Evolutionary conservation across 257 asterid species (phyloP).

Genomic region (Gardenia jasminoides): DNA sequence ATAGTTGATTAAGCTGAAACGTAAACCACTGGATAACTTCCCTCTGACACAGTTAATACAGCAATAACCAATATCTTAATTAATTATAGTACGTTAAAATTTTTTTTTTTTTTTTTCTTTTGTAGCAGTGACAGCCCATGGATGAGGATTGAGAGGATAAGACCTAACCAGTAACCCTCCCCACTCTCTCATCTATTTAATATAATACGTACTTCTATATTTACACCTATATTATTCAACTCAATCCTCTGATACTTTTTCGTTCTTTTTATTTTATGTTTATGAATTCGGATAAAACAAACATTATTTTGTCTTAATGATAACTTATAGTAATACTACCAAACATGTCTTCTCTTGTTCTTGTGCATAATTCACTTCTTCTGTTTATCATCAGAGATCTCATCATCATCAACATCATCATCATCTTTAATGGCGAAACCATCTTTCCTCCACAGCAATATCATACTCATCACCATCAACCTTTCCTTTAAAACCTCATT

Average conservation of each 20-base stretch:
- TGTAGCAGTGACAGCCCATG: constrained; percentile 35
- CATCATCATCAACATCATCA: constrained; percentile 4
- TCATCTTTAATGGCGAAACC: constrained; percentile 13
- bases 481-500: constrained; percentile 23
- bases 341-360: constrained; percentile 24
- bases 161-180: constrained; percentile 58
- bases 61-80: constrained; percentile 13
- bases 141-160: constrained; percentile 64
- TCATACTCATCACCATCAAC: constrained; percentile 15
- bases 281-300: constrained; percentile 27
- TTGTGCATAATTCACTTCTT: constrained; percentile 12
- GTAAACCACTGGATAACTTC: neutral
- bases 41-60: neutral
- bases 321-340: constrained; percentile 17
- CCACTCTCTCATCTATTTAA: constrained; percentile 21
- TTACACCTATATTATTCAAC: constrained; percentile 37
- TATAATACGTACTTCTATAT: constrained; percentile 12
- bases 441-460: neutral
- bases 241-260: constrained; percentile 28
- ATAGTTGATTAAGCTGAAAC: neutral
- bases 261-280: constrained; percentile 18
- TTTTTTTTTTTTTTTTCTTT: neutral
- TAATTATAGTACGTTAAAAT: constrained; percentile 4
- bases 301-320: constrained; percentile 6
- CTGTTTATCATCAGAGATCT: constrained; percentile 32